Conservation (phyloP, 306 rosid genomes). For the Cotoneaster glaucophyllus region DNA sequence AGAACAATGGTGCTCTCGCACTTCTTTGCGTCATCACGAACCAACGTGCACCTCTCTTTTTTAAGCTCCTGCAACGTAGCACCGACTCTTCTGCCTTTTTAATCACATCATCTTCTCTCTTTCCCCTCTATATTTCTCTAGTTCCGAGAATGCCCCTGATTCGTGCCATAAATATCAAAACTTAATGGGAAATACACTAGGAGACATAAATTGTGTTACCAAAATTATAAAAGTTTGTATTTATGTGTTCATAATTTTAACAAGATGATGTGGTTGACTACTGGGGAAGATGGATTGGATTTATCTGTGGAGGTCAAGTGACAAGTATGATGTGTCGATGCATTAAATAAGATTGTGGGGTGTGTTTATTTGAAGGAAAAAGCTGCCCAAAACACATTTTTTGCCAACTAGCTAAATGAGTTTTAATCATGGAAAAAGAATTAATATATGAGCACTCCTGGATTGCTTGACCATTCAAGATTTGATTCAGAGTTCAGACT, state of each 20-base stretch:
- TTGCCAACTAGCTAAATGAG: slow-evolving; percentile 31
- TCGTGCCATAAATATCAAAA: background rate
- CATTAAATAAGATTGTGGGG: slow-evolving; percentile 23
- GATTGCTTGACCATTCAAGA: background rate
- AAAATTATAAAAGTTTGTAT: background rate
- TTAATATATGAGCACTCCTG: background rate
- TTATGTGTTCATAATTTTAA: background rate
- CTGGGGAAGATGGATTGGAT: background rate
- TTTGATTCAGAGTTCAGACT: background rate
- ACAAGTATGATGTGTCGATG: slow-evolving; percentile 18
- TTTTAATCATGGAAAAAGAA: slow-evolving; percentile 6
- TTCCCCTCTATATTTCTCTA: background rate
- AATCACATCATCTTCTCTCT: background rate
- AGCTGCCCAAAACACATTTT: slow-evolving; percentile 58
- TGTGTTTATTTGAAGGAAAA: slow-evolving; percentile 31
- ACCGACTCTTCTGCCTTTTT: slow-evolving; percentile 7
- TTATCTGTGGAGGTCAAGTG: background rate
- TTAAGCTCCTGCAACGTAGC: slow-evolving; percentile 18
- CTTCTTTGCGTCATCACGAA: slow-evolving; percentile 37
- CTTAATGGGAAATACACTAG: background rate
- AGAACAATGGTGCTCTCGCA: slow-evolving; percentile 3
- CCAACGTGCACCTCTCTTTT: slow-evolving; percentile 33
- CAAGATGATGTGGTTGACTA: slow-evolving; percentile 2
- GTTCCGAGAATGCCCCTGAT: background rate
- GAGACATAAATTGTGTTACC: background rate